Conservation (phyloP, 495 filamentous ascomycete genomes). For the Sabuloglossum arenarium region DNA sequence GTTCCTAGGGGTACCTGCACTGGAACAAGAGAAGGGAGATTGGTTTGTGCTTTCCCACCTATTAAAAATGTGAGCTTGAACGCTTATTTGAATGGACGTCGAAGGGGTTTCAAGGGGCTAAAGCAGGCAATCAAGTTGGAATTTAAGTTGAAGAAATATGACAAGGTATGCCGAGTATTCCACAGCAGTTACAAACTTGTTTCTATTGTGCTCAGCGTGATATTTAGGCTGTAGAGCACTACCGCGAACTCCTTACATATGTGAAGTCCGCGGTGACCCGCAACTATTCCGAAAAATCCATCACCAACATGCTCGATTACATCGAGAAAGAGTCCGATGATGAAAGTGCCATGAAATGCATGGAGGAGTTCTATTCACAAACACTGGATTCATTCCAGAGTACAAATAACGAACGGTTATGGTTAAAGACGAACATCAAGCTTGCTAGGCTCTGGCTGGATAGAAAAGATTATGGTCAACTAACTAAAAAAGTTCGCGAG, state of each 20-base stretch:
- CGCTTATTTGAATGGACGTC: slow-evolving; percentile 9
- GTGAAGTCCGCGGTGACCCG: slow-evolving; percentile 92
- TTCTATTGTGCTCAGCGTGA: neutral
- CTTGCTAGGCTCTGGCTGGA: slow-evolving; percentile 79
- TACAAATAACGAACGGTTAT: slow-evolving; percentile 92
- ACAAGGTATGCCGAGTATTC: slow-evolving; percentile 36
- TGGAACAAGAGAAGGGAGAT: slow-evolving; percentile 83
- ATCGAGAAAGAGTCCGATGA: slow-evolving; percentile 86
- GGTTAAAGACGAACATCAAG: slow-evolving; percentile 98
- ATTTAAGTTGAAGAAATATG: slow-evolving; percentile 68
- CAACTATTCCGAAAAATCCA: slow-evolving; percentile 97
- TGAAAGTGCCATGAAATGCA: slow-evolving; percentile 56
- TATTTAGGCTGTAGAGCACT: slow-evolving; percentile 81
- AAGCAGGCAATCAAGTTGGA: slow-evolving; percentile 97
- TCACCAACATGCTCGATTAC: slow-evolving; percentile 98
- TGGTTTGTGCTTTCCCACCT: slow-evolving; percentile 34
- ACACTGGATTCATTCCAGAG: slow-evolving; percentile 88
- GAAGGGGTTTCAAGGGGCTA: slow-evolving; percentile 83
- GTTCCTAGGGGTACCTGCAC: slow-evolving; percentile 63
- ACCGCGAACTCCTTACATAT: slow-evolving; percentile 86
- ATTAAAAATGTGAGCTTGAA: neutral
- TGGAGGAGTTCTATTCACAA: slow-evolving; percentile 89
- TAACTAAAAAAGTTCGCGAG: slow-evolving; percentile 70
- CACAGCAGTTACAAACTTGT: neutral
- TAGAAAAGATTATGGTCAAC: slow-evolving; percentile 62